Evolutionary conservation across 176 grass and related monocot genomes (phyloP), one percentile per base, ranked within the genome.

Genomic region (Dendrocalamus sinicus): DNA sequence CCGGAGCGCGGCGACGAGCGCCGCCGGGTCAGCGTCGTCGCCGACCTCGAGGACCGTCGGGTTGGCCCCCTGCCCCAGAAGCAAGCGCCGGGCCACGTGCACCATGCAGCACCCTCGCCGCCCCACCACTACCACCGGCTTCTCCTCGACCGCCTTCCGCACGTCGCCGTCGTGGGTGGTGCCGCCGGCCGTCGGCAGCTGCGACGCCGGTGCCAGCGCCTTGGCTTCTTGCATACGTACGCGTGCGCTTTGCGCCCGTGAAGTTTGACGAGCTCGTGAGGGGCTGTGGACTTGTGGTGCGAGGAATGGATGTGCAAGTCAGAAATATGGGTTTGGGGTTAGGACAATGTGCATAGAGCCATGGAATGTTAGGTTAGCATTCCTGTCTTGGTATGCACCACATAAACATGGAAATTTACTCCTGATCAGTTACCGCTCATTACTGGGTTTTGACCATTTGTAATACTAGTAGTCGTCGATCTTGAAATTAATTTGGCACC

Each of bases 121-220:
- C 9, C 93, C 89, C 90, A 95, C 91, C 86, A 92, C 88, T n/a
- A 90, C 93, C 35, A 95, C 90, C 3, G 93, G 90, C 52, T 92
- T 95, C 78, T 82, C 89, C 81, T 86, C 79, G 12, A 88, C 88
- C 85, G 88, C 79, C 75, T 60, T 79, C 91, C 88, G 46, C 83
- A 95, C 30, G 71, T 61, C 72, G 41, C 48, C 9, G 64, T n/a
- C 72, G 23, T 63, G 48, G 41, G 43, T 23, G 70, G 17, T 8
- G 23, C 9, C 46, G 28, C n/a, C 40, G 23, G 55, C 7, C 50
- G 51, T n/a, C 22, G 50, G 13, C 16, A 50, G 77, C 43, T 63
- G 75, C 66, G 54, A 41, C 70, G 24, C 76, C 23, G 70, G 80
- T 41, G 22, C 58, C 3, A 53, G 15, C 51, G 17, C 9, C 13